phyloP scores from a whole-genome alignment of 2,329 filamentous ascomycete species.

The Chrysoporthe deuterocubensis region DNA sequence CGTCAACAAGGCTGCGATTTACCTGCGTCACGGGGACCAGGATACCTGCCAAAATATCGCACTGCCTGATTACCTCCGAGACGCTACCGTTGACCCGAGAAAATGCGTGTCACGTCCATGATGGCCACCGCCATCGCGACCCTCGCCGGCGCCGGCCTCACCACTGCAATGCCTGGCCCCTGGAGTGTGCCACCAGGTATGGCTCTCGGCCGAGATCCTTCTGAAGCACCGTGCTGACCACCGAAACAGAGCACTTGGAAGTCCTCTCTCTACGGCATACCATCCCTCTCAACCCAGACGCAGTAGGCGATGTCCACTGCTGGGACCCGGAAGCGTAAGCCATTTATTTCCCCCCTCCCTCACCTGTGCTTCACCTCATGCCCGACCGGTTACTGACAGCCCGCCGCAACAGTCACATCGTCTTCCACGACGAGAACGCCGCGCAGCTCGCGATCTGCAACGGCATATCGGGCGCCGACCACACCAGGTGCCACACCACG shows the following conservation, averaged over 20 bases:
- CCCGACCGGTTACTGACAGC: background rate
- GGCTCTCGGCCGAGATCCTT: background rate
- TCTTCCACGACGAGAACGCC: conserved; percentile 62
- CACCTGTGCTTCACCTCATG: background rate
- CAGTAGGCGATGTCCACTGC: conserved; percentile 46
- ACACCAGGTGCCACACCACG: conserved; percentile 47
- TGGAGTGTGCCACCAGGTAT: conserved; percentile 28
- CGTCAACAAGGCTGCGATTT: background rate
- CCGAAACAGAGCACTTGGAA: conserved; percentile 44
- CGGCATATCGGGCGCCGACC: conserved; percentile 52
- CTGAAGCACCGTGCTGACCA: background rate
- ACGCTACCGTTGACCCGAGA: conserved; percentile 13
- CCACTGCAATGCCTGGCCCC: conserved; percentile 31
- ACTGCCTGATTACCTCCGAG: no score
- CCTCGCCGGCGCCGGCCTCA: conserved; percentile 37
- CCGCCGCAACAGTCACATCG: conserved; percentile 41
- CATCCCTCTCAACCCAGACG: conserved; percentile 45
- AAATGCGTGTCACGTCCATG: conserved; percentile 40
- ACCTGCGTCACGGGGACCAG: background rate
- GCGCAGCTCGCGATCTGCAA: conserved; percentile 63
- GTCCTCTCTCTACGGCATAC: conserved; percentile 47
- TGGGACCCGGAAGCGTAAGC: conserved; percentile 47
- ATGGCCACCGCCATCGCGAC: conserved; percentile 39
- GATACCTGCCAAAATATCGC: background rate
- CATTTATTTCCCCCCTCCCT: conserved; percentile 10